These are phyloP conservation scores for Skeletonema grethae DNA, from an alignment of 108 stramenopile genomes.

Conservation along the genomic window DNA sequence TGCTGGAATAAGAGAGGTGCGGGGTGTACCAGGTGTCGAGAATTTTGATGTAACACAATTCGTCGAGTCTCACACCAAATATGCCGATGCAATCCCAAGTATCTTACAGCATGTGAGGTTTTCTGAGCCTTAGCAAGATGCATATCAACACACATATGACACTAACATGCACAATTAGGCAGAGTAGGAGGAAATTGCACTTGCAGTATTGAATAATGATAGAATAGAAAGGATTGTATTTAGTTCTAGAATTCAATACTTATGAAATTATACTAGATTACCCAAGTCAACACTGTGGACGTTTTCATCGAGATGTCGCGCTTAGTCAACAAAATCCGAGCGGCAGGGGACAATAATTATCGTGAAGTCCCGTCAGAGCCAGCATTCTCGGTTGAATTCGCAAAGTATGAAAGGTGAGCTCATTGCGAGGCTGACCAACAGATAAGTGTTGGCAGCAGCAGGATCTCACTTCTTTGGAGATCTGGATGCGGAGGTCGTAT, in stretches of 20 bases:
- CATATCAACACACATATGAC: not conserved
- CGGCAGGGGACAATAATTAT: not conserved
- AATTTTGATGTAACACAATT: conserved; percentile 60
- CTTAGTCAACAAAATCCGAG: not conserved
- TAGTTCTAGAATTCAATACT: not conserved
- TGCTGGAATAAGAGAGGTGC: conserved; percentile 31
- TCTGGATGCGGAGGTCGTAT: not conserved
- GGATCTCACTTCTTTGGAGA: not conserved
- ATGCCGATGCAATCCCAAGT: conserved; percentile 48
- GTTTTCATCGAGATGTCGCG: not conserved
- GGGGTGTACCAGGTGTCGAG: conserved; percentile 56
- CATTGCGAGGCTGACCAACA: not conserved
- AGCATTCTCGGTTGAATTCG: not conserved
- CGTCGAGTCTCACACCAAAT: conserved; percentile 59
- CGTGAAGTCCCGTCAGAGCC: not conserved
- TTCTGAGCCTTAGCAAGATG: conserved; percentile 29
- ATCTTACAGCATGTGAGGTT: conserved; percentile 58
- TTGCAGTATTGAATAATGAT: not conserved
- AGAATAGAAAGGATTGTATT: too few species aligned
- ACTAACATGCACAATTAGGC: too few species aligned
- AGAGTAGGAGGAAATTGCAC: too few species aligned
- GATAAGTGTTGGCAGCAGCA: not conserved
- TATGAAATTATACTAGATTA: not conserved
- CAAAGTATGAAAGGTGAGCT: not conserved
- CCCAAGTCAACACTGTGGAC: not conserved